Evolutionary conservation across 768 basidiomycete genomes (phyloP).

Genomic region (Sporobolomyces phaffii): DNA sequence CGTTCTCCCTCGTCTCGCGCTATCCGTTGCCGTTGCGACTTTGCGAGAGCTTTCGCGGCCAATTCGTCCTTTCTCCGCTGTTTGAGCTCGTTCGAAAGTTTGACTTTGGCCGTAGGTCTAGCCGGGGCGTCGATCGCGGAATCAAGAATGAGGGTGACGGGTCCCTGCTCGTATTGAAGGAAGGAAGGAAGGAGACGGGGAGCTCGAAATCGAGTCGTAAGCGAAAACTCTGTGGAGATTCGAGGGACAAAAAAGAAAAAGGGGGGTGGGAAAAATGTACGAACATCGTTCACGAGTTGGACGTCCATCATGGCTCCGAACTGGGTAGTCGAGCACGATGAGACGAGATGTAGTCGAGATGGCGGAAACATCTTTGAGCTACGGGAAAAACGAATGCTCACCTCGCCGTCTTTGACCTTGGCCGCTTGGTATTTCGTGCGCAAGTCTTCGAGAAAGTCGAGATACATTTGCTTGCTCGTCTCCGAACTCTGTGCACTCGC

Average conservation of each 20-base stretch:
- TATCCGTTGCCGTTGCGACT: conserved; percentile 54
- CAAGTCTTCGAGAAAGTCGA: conserved; percentile 27
- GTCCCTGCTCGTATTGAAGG: conserved; percentile 41
- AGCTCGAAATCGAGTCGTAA: too few relatives aligned
- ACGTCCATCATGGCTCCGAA: conserved; percentile 41
- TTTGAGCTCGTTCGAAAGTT: conserved; percentile 11
- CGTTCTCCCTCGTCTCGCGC: conserved; percentile 8
- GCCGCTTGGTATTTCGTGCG: conserved; percentile 21
- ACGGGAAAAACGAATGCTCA: background rate
- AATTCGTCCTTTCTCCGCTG: conserved; percentile 11
- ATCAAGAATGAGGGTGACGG: conserved; percentile 40
- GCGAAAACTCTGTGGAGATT: too few relatives aligned
- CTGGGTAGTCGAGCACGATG: too few relatives aligned
- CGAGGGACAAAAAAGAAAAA: background rate
- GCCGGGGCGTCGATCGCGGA: conserved; percentile 22
- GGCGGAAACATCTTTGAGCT: background rate
- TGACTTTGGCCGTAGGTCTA: background rate
- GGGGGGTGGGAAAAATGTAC: too few relatives aligned
- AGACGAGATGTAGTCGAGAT: too few relatives aligned
- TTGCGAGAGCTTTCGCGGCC: conserved; percentile 18
- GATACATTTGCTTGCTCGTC: conserved; percentile 29
- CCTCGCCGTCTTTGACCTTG: conserved; percentile 32
- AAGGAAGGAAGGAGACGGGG: too few relatives aligned
- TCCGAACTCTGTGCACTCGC: conserved; percentile 17
- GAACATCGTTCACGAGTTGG: conserved; percentile 37